Base-by-base conservation (phyloP, 202 grass and related monocot species). In the Bolboschoenoplectus hybrid region DNA sequence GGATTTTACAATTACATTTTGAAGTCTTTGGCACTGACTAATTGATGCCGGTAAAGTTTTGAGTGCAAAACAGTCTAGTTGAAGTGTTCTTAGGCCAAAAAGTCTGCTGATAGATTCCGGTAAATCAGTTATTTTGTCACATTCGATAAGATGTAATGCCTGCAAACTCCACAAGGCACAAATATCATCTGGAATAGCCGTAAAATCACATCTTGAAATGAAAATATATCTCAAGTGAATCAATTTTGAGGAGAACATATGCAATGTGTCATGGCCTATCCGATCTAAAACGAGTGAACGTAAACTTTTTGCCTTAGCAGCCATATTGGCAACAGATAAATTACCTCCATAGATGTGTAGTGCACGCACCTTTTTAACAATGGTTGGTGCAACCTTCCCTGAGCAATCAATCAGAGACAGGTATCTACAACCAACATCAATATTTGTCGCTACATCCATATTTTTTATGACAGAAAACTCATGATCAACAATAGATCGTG, bases 1-100 rank as follows among this genome's bases (percentile, higher is more conserved):
- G 7, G 41, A 46, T 0, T 3, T 17, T 46, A 46, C 14, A 71
- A 71, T 71, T 6, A 71, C 45, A 40, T 44, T 71, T 71, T 19
- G 67, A 46, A 71, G 67, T 40, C 7, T 46, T 45, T 7, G 5
- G 16, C 67, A 71, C 47, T 72, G 68, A 46, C 41, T 6, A 2
- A 46, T 72, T 72, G 68, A 72, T 72, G 1, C 16, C 0, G 71
- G 62, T 0, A 62, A 13, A 41, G 20, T 45, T 44, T 49, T 1
- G 1, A 85, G 81, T 0, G 0, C 0, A 0, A 0, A 0, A 81
- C 4, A 5, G 0, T 0, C 0, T 0, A 90, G 2, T 10, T 73
- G n/a, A 1, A 87, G 4, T 8, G 40, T 38, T 56, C 34, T 80
- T 6, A 90, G 14, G 7, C 20, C 67, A 10, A 16, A 16, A 1